A percentile compares a stretch with the other conserved stretches of the same genome.
Evolutionary conservation across 2,329 filamentous ascomycete genomes (phyloP).

Genomic region (Ophiostoma sp.): DNA sequence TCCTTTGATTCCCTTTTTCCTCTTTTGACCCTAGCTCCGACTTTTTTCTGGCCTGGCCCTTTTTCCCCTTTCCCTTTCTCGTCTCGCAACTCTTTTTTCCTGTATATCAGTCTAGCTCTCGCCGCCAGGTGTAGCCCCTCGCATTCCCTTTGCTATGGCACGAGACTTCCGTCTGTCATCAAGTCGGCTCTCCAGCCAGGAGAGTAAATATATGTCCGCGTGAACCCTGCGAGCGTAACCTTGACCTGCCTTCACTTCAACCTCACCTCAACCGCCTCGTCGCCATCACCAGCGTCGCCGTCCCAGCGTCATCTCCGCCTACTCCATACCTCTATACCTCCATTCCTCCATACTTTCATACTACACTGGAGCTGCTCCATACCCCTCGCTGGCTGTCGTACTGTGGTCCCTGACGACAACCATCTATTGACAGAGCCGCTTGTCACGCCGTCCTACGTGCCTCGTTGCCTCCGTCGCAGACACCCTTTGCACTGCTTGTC

Average conservation of each 20-base stretch:
- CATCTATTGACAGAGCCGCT: neutral
- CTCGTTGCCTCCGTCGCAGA: too few relatives aligned
- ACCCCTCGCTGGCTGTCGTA: neutral
- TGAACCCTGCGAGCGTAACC: too few relatives aligned
- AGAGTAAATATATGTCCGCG: slow-evolving; percentile 28
- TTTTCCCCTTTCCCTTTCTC: neutral
- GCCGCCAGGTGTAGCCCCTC: slow-evolving; percentile 32
- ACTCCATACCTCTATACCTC: neutral
- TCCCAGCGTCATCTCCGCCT: slow-evolving; percentile 7
- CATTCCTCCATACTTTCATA: too few relatives aligned
- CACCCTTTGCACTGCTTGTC: too few relatives aligned
- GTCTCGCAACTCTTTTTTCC: slow-evolving; percentile 16
- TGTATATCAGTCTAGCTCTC: slow-evolving; percentile 26
- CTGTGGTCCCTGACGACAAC: neutral
- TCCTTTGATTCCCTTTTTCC: slow-evolving; percentile 7
- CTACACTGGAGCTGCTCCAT: neutral
- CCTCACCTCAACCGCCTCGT: neutral
- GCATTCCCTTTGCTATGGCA: slow-evolving; percentile 37
- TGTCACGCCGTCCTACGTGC: neutral
- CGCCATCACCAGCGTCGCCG: slow-evolving; percentile 9
- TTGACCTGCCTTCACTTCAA: too few relatives aligned
- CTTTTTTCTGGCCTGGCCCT: neutral
- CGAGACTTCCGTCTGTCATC: slow-evolving; percentile 35
- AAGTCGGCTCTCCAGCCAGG: slow-evolving; percentile 36
- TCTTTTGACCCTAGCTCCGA: neutral